Conservation (phyloP, 495 filamentous ascomycete genomes). For the Cladorrhinum samala region DNA sequence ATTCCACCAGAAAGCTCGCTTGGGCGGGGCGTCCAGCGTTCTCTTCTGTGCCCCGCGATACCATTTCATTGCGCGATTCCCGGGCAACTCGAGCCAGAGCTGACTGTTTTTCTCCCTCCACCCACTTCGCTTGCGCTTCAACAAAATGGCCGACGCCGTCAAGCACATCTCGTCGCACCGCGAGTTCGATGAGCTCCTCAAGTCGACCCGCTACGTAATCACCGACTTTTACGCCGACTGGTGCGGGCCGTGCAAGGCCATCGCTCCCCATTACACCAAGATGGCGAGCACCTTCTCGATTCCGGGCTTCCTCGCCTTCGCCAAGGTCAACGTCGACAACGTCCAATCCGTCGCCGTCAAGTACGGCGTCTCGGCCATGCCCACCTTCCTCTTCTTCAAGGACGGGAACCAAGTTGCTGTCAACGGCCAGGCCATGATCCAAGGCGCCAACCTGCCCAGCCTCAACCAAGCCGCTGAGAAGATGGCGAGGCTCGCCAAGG, state of each 20-base stretch:
- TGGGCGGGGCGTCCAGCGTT: too few species aligned
- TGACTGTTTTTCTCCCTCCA: too few species aligned
- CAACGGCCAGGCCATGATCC: constrained; percentile 46
- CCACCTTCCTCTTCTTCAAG: constrained; percentile 88
- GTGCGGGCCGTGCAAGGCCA: constrained; percentile 63
- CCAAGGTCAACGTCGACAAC: constrained; percentile 64
- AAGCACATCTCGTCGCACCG: constrained; percentile 31
- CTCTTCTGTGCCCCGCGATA: neutral
- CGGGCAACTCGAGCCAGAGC: neutral
- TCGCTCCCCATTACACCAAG: constrained; percentile 52
- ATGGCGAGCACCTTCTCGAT: constrained; percentile 45
- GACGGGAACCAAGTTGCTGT: constrained; percentile 61
- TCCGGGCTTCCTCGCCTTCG: constrained; percentile 46
- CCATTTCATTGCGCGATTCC: neutral
- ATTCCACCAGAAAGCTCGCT: neutral
- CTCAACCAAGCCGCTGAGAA: constrained; percentile 21
- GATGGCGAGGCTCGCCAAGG: constrained; percentile 25
- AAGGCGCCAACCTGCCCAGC: constrained; percentile 21
- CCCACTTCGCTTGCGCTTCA: too few species aligned
- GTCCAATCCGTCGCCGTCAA: constrained; percentile 58
- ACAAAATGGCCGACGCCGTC: constrained; percentile 22
- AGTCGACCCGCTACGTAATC: constrained; percentile 38
- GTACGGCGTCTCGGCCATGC: constrained; percentile 57
- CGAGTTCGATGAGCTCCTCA: constrained; percentile 36
- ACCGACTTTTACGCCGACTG: constrained; percentile 57